Conservation (phyloP, 2,329 filamentous ascomycete genomes). For the Trichoderma gracile region DNA sequence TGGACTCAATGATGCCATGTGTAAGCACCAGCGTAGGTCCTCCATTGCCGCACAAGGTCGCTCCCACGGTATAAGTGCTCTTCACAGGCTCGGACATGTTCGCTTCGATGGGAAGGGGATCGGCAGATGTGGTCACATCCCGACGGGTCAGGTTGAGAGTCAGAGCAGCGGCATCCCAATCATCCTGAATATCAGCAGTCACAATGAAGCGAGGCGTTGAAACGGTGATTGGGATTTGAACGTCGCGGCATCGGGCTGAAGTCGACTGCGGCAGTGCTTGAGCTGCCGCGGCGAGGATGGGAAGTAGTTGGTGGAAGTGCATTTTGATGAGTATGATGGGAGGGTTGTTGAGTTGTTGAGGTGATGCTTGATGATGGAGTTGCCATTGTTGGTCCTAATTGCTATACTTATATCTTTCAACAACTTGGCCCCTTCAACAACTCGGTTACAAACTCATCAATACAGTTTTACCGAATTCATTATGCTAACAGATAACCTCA, state of each 20-base stretch:
- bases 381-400: background rate
- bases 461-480: background rate
- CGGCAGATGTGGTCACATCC: background rate
- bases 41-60: slow-evolving; percentile 1
- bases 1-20: slow-evolving; percentile 12
- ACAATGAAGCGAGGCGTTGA: slow-evolving; percentile 11
- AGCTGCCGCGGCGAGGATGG: background rate
- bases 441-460: background rate
- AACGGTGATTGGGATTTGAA: slow-evolving; percentile 15
- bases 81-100: background rate
- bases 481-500: background rate
- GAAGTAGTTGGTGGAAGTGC: background rate
- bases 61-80: slow-evolving; percentile 17
- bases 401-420: background rate
- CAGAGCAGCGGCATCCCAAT: slow-evolving; percentile 16
- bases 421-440: background rate
- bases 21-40: slow-evolving; percentile 8
- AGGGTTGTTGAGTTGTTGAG: background rate
- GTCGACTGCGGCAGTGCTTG: slow-evolving; percentile 3
- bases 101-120: slow-evolving; percentile 6
- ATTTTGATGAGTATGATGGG: background rate
- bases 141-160: slow-evolving; percentile 15
- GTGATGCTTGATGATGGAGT: background rate
- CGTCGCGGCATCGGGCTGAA: background rate
- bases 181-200: background rate